These are phyloP conservation scores for Ustilago cynodontis DNA, from an alignment of 1,284 basidiomycete species.

Conservation along the genomic window DNA sequence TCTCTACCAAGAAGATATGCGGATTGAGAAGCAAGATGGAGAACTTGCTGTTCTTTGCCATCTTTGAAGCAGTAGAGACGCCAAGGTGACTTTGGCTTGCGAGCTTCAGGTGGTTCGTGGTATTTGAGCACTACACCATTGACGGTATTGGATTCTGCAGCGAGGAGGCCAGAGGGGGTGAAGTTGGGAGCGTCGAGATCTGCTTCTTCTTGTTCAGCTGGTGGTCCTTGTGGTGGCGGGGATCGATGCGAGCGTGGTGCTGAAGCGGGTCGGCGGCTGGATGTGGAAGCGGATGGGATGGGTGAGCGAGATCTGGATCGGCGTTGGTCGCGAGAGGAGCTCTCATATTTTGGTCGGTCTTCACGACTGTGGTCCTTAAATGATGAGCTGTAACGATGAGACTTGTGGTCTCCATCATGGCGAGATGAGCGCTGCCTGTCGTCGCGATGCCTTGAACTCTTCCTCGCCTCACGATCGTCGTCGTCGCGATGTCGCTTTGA, in stretches of 20 bases:
- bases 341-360: neutral
- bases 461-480: slow-evolving; percentile 7
- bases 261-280: neutral
- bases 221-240: neutral
- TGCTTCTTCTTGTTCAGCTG: slow-evolving; percentile 9
- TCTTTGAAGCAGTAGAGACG: slow-evolving; percentile 97
- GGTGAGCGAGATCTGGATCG: slow-evolving; percentile 20
- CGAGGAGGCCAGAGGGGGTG: slow-evolving; percentile 86
- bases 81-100: slow-evolving; percentile 90
- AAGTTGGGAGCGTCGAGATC: slow-evolving; percentile 80
- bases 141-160: slow-evolving; percentile 79
- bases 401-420: neutral
- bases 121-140: slow-evolving; percentile 93
- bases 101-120: slow-evolving; percentile 97
- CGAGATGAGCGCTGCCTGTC: slow-evolving; percentile 7
- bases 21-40: slow-evolving; percentile 78
- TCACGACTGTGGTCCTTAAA: slow-evolving; percentile 6
- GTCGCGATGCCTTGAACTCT: slow-evolving; percentile 10
- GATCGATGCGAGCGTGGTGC: neutral
- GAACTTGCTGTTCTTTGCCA: slow-evolving; percentile 78
- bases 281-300: neutral
- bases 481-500: slow-evolving; percentile 16
- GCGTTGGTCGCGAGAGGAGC: slow-evolving; percentile 12
- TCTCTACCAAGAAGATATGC: slow-evolving; percentile 94
- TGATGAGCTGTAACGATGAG: neutral